Evolutionary conservation across 192 early-diverging fungal species (phyloP).

Genomic region (Kappamyces sp.): DNA sequence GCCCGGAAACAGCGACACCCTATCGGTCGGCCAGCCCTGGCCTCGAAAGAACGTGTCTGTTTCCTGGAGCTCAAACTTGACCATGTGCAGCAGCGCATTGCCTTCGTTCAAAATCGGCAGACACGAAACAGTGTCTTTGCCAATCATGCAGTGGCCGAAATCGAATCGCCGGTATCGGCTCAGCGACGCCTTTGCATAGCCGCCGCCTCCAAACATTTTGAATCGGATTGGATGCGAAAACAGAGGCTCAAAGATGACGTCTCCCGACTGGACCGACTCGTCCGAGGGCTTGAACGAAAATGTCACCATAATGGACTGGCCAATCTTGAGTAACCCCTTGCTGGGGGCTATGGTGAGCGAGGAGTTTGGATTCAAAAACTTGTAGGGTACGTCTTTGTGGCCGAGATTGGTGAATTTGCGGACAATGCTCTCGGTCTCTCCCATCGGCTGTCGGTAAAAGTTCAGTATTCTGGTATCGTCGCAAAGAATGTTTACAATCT

Average conservation of each 20-base stretch:
- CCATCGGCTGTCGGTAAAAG: constrained; percentile 55
- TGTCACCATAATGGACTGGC: constrained; percentile 38
- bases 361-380: constrained; percentile 40
- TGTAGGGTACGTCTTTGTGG: constrained; percentile 47
- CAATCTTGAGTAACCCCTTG: constrained; percentile 42
- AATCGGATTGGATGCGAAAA: constrained; percentile 55
- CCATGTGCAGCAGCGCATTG: constrained; percentile 56
- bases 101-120: constrained; percentile 60
- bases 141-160: constrained; percentile 64
- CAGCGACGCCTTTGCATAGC: constrained; percentile 50
- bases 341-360: constrained; percentile 36
- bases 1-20: constrained; percentile 50
- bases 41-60: constrained; percentile 60
- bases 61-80: constrained; percentile 45
- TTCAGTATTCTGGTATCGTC: constrained; percentile 53
- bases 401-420: constrained; percentile 57
- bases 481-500: constrained; percentile 50
- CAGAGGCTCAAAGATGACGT: constrained; percentile 54
- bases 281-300: constrained; percentile 51
- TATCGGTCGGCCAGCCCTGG: constrained; percentile 39
- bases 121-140: constrained; percentile 53
- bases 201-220: constrained; percentile 57
- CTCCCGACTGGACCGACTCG: constrained; percentile 43
- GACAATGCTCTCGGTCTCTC: constrained; percentile 44
- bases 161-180: constrained; percentile 52